Percentiles rank a stretch among this genome's conserved stretches.
Evolutionary conservation across 169 alveolate genomes (phyloP).

Genomic region (Eimeria zaria): DNA sequence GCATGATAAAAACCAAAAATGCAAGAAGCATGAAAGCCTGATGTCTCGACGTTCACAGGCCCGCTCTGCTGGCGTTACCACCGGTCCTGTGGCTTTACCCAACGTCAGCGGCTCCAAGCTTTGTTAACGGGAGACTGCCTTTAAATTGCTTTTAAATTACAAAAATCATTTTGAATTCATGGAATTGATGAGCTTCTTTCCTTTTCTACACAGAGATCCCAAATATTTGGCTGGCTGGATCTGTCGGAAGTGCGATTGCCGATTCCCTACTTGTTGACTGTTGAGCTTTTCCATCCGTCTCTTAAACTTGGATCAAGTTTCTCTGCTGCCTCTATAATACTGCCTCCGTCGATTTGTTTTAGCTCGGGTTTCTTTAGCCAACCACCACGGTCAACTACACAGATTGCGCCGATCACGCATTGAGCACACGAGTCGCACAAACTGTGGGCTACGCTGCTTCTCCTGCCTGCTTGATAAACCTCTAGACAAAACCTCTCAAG

Average conservation of each 20-base stretch:
- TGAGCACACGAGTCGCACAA: neutral
- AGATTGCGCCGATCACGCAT: neutral
- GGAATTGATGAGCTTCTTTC: neutral
- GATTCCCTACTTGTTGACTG: neutral
- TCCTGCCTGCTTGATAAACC: neutral
- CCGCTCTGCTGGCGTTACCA: neutral
- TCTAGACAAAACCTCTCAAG: neutral
- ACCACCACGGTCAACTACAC: neutral
- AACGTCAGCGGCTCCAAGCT: neutral
- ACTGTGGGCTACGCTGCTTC: neutral
- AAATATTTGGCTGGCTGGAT: neutral
- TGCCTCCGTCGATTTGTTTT: neutral
- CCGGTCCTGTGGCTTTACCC: constrained; percentile 22
- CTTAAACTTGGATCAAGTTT: neutral
- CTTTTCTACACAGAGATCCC: neutral
- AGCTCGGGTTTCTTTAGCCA: neutral
- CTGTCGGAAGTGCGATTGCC: neutral
- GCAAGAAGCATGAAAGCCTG: neutral
- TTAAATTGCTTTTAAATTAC: neutral
- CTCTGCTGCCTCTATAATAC: neutral
- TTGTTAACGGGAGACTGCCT: neutral
- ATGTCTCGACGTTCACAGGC: neutral
- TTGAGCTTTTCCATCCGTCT: neutral
- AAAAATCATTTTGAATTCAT: neutral
- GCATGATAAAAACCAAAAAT: neutral